phyloP scores from a whole-genome alignment of 1,284 basidiomycete genomes.

The Taiwanofungus camphoratus region DNA sequence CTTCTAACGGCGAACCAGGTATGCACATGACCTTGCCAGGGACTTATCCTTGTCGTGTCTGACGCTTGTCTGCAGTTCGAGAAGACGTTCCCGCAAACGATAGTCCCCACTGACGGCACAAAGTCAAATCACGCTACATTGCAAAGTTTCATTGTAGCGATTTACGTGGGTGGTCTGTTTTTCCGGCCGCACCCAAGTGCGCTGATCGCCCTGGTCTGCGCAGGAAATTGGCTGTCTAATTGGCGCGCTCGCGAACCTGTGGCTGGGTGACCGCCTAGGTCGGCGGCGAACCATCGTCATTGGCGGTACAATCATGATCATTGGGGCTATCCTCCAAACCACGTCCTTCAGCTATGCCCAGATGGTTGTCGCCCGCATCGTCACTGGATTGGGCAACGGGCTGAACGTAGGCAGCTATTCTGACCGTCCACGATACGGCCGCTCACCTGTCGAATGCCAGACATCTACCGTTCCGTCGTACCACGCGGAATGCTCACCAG shows the following conservation, averaged over 20 bases:
- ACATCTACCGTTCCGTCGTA: slow-evolving; percentile 60
- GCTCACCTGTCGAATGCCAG: slow-evolving; percentile 30
- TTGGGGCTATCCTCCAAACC: slow-evolving; percentile 57
- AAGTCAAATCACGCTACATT: slow-evolving; percentile 44
- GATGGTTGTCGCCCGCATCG: slow-evolving; percentile 55
- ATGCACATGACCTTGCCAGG: neutral
- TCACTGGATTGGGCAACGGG: slow-evolving; percentile 66
- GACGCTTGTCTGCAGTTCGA: slow-evolving; percentile 34
- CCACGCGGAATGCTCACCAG: slow-evolving; percentile 62
- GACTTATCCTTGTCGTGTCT: neutral
- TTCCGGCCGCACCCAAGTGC: slow-evolving; percentile 2
- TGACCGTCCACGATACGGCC: neutral
- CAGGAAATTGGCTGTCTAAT: slow-evolving; percentile 51
- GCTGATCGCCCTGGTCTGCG: slow-evolving; percentile 2
- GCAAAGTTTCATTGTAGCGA: slow-evolving; percentile 49
- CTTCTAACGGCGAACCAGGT: slow-evolving; percentile 47
- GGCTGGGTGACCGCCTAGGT: slow-evolving; percentile 50
- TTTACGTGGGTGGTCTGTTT: slow-evolving; percentile 37
- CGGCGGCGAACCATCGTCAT: slow-evolving; percentile 46
- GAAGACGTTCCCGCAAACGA: slow-evolving; percentile 43
- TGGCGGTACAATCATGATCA: slow-evolving; percentile 53
- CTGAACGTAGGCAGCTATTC: slow-evolving; percentile 42
- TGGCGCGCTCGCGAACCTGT: slow-evolving; percentile 47
- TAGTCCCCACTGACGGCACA: slow-evolving; percentile 26
- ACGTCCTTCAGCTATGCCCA: slow-evolving; percentile 48